Percentiles rank a stretch among this genome's conserved stretches.
phyloP scores from a whole-genome alignment of 2,329 filamentous ascomycete genomes.

The Colletotrichum noveboracense region DNA sequence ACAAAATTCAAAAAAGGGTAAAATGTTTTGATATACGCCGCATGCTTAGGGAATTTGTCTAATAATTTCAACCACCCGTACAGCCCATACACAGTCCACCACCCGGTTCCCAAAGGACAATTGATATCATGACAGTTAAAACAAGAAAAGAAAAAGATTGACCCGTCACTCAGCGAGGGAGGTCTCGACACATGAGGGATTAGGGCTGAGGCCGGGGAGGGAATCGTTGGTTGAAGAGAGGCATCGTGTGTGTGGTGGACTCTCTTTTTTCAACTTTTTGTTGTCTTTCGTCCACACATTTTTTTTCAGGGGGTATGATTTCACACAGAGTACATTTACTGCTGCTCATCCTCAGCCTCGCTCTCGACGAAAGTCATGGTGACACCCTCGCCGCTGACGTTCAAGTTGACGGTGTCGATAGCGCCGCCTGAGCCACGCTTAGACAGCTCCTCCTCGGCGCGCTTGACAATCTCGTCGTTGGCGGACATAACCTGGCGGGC shows the following conservation, averaged over 20 bases:
- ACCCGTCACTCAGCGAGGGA: background rate
- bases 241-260: background rate
- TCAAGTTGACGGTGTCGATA: conserved; percentile 49
- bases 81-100: background rate
- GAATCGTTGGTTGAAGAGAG: background rate
- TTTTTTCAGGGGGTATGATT: background rate
- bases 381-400: conserved; percentile 49
- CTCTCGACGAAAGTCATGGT: conserved; percentile 53
- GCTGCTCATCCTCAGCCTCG: conserved; percentile 36
- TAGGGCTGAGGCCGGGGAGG: background rate
- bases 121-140: conserved; percentile 18
- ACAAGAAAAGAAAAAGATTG: background rate
- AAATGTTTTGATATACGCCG: background rate
- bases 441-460: conserved; percentile 21
- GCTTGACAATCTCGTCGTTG: conserved; percentile 8
- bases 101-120: background rate
- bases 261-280: background rate
- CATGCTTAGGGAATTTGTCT: conserved; percentile 10
- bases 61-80: background rate
- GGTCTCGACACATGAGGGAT: conserved; percentile 1
- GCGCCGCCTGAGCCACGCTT: conserved; percentile 24
- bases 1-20: background rate
- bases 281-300: background rate
- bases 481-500: conserved; percentile 11
- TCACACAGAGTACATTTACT: conserved; percentile 20